Evolutionary conservation across 306 rosid genomes (phyloP).

Genomic region (Dalbergia oliveri): DNA sequence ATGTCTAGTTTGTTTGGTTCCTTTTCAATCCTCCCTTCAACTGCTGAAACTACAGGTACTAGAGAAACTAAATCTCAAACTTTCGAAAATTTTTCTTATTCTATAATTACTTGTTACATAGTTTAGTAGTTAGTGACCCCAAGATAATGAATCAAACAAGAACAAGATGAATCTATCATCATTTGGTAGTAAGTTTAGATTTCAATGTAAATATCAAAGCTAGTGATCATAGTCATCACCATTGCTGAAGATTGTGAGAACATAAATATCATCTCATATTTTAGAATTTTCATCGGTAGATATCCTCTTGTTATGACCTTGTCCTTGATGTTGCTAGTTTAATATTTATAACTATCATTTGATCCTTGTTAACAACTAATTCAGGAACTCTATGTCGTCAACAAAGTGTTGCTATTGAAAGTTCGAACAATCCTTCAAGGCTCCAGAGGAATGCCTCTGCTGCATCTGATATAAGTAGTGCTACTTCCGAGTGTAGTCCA

Average conservation of each 20-base stretch:
- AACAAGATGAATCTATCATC: background rate
- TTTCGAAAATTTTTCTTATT: constrained; percentile 8
- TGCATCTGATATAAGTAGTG: constrained; percentile 72
- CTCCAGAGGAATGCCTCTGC: constrained; percentile 72
- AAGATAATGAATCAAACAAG: background rate
- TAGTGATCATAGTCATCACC: background rate
- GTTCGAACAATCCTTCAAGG: constrained; percentile 50
- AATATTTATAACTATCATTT: background rate
- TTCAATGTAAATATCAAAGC: background rate
- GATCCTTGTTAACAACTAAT: constrained; percentile 19
- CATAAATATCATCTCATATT: background rate
- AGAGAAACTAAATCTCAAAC: constrained; percentile 24
- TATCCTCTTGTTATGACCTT: constrained; percentile 13
- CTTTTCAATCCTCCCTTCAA: constrained; percentile 68
- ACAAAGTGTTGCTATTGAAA: constrained; percentile 49
- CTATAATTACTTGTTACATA: constrained; percentile 14
- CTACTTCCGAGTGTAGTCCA: constrained; percentile 58
- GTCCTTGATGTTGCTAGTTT: constrained; percentile 10
- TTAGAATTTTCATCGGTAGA: constrained; percentile 12
- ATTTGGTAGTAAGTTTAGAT: background rate
- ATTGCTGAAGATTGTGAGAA: background rate
- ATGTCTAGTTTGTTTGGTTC: constrained; percentile 75
- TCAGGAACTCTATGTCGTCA: constrained; percentile 60
- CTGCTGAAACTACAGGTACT: constrained; percentile 71
- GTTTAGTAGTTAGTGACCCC: constrained; percentile 12